Conservation (phyloP, 2,329 filamentous ascomycete species). For the Trichoderma atroviride region DNA sequence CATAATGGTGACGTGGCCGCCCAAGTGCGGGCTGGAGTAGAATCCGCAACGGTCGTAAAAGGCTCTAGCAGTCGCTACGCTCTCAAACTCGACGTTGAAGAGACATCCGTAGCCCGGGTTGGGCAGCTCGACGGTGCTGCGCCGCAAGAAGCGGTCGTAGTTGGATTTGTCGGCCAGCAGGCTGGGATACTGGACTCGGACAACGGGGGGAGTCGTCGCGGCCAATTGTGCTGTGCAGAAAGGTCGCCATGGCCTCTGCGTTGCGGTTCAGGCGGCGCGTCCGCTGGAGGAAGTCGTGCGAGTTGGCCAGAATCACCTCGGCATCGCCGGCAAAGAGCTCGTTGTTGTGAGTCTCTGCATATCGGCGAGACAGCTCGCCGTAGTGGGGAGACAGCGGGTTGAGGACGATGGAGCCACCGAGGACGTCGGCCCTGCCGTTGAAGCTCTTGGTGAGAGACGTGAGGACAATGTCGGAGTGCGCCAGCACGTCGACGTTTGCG, state of each 20-base stretch:
- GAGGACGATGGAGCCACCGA: constrained; percentile 55
- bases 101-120: constrained; percentile 59
- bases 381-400: constrained; percentile 51
- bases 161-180: constrained; percentile 39
- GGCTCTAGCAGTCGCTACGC: constrained; percentile 42
- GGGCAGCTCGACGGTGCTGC: constrained; percentile 47
- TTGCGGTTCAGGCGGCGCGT: constrained; percentile 47
- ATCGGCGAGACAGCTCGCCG: constrained; percentile 38
- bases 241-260: constrained; percentile 46
- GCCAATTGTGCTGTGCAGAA: constrained; percentile 39
- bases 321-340: constrained; percentile 54
- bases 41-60: constrained; percentile 56
- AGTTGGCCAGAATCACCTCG: constrained; percentile 49
- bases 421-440: constrained; percentile 57
- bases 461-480: constrained; percentile 52
- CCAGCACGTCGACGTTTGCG: constrained; percentile 54
- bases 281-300: constrained; percentile 46
- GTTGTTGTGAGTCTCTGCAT: constrained; percentile 42
- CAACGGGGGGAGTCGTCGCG: constrained; percentile 43
- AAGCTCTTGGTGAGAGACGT: constrained; percentile 62
- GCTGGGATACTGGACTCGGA: constrained; percentile 49
- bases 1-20: constrained; percentile 54
- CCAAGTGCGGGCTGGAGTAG: constrained; percentile 57
- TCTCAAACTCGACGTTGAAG: constrained; percentile 53
- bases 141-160: constrained; percentile 43